Evolutionary conservation across 2,329 filamentous ascomycete species (phyloP).

Genomic region (Penicillium sp.): DNA sequence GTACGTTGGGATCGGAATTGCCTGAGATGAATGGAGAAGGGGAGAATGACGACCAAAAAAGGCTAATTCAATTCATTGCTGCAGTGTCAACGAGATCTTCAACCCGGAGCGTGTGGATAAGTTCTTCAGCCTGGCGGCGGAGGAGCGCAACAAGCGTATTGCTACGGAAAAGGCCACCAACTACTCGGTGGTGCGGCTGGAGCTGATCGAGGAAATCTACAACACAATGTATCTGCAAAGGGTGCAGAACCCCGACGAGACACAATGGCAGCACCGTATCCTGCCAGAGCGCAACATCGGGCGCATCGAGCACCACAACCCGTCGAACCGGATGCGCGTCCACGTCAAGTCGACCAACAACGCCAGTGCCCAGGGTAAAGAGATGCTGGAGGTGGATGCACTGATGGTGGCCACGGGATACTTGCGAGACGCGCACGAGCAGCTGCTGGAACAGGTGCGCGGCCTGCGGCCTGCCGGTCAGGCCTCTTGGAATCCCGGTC

Average conservation of each 20-base stretch:
- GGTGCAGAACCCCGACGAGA: constrained; percentile 66
- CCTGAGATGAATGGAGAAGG: too few relatives aligned
- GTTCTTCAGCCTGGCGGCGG: constrained; percentile 66
- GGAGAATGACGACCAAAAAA: neutral
- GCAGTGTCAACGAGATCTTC: constrained; percentile 86
- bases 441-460: constrained; percentile 67
- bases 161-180: constrained; percentile 78
- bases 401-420: constrained; percentile 89
- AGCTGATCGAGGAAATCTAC: constrained; percentile 85
- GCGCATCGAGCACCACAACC: constrained; percentile 55
- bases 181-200: constrained; percentile 89
- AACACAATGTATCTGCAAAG: constrained; percentile 83
- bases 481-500: constrained; percentile 63
- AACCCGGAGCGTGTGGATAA: constrained; percentile 79
- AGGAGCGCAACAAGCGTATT: constrained; percentile 61
- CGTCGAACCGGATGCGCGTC: constrained; percentile 56
- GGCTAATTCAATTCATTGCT: constrained; percentile 7
- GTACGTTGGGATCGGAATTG: too few relatives aligned
- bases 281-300: constrained; percentile 65
- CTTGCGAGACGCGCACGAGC: constrained; percentile 70
- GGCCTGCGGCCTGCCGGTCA: constrained; percentile 61
- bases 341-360: constrained; percentile 53
- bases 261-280: constrained; percentile 78
- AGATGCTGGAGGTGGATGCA: constrained; percentile 71
- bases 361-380: constrained; percentile 43